These are phyloP conservation scores for Starmerella apis DNA, from an alignment of 805 yeast genomes.

Conservation along the genomic window DNA sequence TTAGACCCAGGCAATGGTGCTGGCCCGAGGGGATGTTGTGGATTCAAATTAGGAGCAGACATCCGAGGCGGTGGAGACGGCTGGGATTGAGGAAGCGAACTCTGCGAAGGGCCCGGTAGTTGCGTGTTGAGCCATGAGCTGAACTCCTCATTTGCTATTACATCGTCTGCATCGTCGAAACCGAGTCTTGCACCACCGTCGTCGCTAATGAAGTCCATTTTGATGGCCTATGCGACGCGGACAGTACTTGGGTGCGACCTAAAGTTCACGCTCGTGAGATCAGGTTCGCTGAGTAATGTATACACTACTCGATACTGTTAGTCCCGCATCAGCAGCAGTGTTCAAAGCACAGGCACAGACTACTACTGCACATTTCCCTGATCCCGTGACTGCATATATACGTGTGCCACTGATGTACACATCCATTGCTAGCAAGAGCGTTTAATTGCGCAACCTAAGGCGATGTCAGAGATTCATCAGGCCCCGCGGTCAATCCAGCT, in stretches of 20 bases:
- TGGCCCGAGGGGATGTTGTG: background rate
- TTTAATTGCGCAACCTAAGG: too few species aligned
- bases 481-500: conserved; percentile 8
- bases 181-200: conserved; percentile 17
- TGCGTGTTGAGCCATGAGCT: conserved; percentile 17
- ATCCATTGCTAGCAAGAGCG: too few species aligned
- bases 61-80: conserved; percentile 4
- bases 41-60: background rate
- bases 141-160: conserved; percentile 18
- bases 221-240: background rate
- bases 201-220: conserved; percentile 21
- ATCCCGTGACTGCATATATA: background rate
- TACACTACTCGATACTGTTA: background rate
- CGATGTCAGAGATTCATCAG: conserved; percentile 2
- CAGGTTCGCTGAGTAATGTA: conserved; percentile 2
- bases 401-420: too few species aligned
- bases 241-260: background rate
- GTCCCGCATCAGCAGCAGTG: background rate
- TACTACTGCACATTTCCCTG: too few species aligned
- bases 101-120: conserved; percentile 2
- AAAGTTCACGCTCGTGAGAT: background rate
- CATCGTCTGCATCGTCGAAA: conserved; percentile 19
- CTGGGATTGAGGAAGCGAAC: background rate
- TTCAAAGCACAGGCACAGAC: background rate
- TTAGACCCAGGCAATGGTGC: background rate